Evolutionary conservation across 768 basidiomycete species (phyloP).

Genomic region (Pisolithus marmoratus): DNA sequence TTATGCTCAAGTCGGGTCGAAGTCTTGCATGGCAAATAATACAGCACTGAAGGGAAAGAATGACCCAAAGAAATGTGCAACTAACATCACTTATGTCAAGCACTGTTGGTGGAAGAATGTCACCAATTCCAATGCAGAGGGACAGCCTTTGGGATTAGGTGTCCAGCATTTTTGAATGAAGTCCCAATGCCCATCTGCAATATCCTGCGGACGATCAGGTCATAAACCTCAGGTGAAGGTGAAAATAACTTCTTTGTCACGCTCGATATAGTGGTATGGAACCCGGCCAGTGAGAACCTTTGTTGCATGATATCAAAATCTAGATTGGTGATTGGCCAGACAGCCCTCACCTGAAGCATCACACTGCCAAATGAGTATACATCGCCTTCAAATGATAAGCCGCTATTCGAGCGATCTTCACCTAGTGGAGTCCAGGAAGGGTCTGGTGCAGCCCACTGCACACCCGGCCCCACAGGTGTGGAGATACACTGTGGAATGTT

Average conservation of each 20-base stretch:
- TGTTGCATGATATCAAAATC: neutral
- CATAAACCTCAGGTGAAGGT: constrained; percentile 2
- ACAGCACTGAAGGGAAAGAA: too few species aligned
- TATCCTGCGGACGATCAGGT: neutral
- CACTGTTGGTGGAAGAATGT: too few species aligned
- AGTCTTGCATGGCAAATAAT: too few species aligned
- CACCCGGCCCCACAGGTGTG: constrained; percentile 34
- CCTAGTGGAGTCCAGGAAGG: constrained; percentile 27
- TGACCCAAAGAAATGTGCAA: too few species aligned
- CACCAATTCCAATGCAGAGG: neutral
- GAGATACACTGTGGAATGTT: constrained; percentile 19
- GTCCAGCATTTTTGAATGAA: constrained; percentile 11
- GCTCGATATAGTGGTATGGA: constrained; percentile 8
- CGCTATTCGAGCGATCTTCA: neutral
- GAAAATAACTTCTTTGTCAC: constrained; percentile 6
- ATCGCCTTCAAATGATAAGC: neutral
- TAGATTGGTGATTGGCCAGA: constrained; percentile 5
- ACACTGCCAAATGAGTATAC: constrained; percentile 24
- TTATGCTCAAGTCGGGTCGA: too few species aligned
- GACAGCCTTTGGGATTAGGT: constrained; percentile 6
- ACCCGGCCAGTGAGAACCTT: constrained; percentile 7
- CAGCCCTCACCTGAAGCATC: constrained; percentile 10
- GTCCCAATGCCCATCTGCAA: constrained; percentile 2
- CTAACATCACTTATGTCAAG: too few species aligned
- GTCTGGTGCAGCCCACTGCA: constrained; percentile 41